Base-by-base conservation (phyloP, 2,329 filamentous ascomycete genomes). In the Zasmidium angulare region DNA sequence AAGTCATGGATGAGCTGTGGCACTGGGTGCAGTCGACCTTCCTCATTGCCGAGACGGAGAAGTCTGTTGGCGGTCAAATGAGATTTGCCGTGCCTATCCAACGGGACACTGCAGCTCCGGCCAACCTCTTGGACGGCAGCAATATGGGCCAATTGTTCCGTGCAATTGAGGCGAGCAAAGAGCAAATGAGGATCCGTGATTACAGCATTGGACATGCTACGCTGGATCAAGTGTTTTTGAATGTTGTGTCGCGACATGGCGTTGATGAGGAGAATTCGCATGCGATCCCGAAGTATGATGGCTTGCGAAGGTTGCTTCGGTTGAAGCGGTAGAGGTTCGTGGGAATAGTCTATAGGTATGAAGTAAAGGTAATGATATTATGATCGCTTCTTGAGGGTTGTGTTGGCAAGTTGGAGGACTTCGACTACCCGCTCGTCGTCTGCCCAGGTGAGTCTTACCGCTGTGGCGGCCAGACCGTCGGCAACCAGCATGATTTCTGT, bases 181-280 rank as follows among this genome's bases (percentile, higher is more conserved):
- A 84, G n/a, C 75, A 46, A 2, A 74, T 96, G 46, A 88, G 89
- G 0, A 82, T 96, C 47, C 87, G 89, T 70, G 89, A 95, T 74
- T 96, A 93, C 75, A 91, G 88, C 55, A 90, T 96, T 64, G 89
- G 85, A 57, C 89, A 89, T 22, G 93, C 91, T 19, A 95, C 90
- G 23, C 77, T 96, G 48, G 92, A 96, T 71, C 90, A 96, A 75
- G 91, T 96, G 0, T 96, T 96, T 74, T 75, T 96, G 72, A 83
- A 84, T 29, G 92, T 96, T 70, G 91, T 96, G 9, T 87, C 88
- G 1, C 56, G 57, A 43, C 61, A 66, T 57, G 62, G 60, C 1
- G 60, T 63, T 31, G 60, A 63, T 59, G 64, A 62, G 51, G 62
- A 63, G 54, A 65, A 65, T 12, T 55, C 53, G 43, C 31, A 53